Evolutionary conservation across 2,329 filamentous ascomycete genomes (phyloP).

Genomic region (Periconia digitata): DNA sequence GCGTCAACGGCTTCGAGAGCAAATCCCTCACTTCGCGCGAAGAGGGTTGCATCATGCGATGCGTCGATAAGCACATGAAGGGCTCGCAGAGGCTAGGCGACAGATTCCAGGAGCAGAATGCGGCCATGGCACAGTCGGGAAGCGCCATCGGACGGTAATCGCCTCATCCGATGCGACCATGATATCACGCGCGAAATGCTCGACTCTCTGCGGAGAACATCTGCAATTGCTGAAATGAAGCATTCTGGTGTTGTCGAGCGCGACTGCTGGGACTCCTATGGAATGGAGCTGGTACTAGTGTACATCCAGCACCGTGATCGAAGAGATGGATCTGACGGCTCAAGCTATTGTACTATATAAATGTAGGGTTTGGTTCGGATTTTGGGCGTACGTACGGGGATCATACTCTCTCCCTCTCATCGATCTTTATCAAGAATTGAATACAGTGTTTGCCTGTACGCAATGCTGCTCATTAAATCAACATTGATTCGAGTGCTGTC

Average conservation of each 20-base stretch:
- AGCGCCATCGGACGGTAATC: conserved; percentile 51
- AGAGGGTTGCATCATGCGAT: conserved; percentile 88
- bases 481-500: not conserved
- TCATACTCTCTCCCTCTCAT: not conserved
- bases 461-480: not conserved
- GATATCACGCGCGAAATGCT: not conserved
- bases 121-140: conserved; percentile 65
- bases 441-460: not conserved
- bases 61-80: conserved; percentile 95
- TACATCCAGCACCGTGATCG: not conserved
- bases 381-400: not conserved
- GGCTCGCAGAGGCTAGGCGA: conserved; percentile 86
- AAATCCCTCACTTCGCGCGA: conserved; percentile 89
- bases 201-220: too few species aligned
- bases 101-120: conserved; percentile 79
- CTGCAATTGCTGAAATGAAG: too few species aligned
- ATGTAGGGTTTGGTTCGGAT: not conserved
- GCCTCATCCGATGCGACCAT: not conserved
- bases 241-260: too few species aligned
- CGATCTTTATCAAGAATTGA: not conserved
- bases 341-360: not conserved
- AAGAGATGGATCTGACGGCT: not conserved
- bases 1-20: conserved; percentile 97
- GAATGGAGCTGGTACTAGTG: not conserved
- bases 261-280: not conserved